Evolutionary conservation across 2,329 filamentous ascomycete genomes (phyloP).

Genomic region (Claviceps sorghi): DNA sequence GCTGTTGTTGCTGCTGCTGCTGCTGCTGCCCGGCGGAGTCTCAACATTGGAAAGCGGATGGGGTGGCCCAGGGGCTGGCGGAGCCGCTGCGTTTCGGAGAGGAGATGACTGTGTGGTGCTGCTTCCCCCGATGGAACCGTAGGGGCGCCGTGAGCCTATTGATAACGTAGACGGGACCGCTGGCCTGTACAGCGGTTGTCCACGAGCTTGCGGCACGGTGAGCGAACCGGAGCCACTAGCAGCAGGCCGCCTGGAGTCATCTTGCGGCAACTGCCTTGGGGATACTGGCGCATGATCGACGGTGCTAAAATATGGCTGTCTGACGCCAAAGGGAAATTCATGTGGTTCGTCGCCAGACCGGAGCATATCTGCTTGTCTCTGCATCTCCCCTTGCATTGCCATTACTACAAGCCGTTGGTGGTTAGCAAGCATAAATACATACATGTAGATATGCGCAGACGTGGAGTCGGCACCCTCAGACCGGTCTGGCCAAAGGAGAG

Average conservation of each 20-base stretch:
- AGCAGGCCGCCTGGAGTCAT: constrained; percentile 61
- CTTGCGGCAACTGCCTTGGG: constrained; percentile 72
- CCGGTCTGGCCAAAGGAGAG: constrained; percentile 3
- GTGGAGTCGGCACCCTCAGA: not conserved
- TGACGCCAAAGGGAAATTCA: constrained; percentile 53
- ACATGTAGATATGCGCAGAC: not conserved
- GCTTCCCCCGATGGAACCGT: constrained; percentile 71
- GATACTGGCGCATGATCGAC: constrained; percentile 70
- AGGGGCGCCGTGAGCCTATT: constrained; percentile 60
- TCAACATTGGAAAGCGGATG: constrained; percentile 52
- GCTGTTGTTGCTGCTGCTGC: not conserved
- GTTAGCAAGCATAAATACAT: not conserved
- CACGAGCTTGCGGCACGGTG: constrained; percentile 35
- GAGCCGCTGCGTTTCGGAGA: constrained; percentile 49
- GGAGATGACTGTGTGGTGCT: constrained; percentile 62
- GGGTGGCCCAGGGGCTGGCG: constrained; percentile 49
- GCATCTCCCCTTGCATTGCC: constrained; percentile 43
- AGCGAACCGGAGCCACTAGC: constrained; percentile 47
- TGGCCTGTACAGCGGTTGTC: constrained; percentile 56
- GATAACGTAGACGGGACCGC: constrained; percentile 71
- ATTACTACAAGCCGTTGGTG: constrained; percentile 27
- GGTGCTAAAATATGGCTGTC: constrained; percentile 50
- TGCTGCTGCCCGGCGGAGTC: constrained; percentile 39
- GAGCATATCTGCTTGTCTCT: constrained; percentile 44
- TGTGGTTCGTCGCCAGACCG: constrained; percentile 48